Conservation (phyloP, 164 flowering plant genomes). For the Magnolia changhungtana region DNA sequence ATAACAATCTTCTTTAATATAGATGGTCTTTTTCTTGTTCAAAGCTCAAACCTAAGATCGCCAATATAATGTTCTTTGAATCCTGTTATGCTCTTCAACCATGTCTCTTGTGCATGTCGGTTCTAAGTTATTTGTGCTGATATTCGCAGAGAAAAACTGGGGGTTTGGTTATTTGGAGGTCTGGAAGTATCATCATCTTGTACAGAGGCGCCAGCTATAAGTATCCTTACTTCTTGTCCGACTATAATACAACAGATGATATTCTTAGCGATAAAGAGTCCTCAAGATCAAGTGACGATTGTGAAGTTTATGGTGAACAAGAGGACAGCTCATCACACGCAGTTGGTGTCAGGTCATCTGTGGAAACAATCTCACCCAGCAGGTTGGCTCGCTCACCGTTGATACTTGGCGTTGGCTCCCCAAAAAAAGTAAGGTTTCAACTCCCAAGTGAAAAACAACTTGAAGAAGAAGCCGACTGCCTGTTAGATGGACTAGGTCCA, state of each 20-base stretch:
- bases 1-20: neutral
- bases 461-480: slow-evolving; percentile 66
- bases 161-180: slow-evolving; percentile 92
- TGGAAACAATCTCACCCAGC: slow-evolving; percentile 16
- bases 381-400: slow-evolving; percentile 30
- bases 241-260: slow-evolving; percentile 20
- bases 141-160: slow-evolving; percentile 82
- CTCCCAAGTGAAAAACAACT: slow-evolving; percentile 80
- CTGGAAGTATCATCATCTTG: slow-evolving; percentile 77
- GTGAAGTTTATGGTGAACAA: slow-evolving; percentile 12
- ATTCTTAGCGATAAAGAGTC: slow-evolving; percentile 16
- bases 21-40: neutral
- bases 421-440: slow-evolving; percentile 65
- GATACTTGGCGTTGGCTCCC: slow-evolving; percentile 75
- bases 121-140: slow-evolving; percentile 9
- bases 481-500: slow-evolving; percentile 92
- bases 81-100: neutral
- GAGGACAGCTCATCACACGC: slow-evolving; percentile 19
- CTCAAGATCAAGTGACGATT: slow-evolving; percentile 10
- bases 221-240: slow-evolving; percentile 76
- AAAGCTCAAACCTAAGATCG: neutral
- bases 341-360: slow-evolving; percentile 22
- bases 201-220: slow-evolving; percentile 77
- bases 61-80: neutral
- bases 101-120: neutral